Evolutionary conservation across 2,329 filamentous ascomycete species (phyloP), one percentile per base, ranked within the genome.

Genomic region (Penicillium psychrosexuale): DNA sequence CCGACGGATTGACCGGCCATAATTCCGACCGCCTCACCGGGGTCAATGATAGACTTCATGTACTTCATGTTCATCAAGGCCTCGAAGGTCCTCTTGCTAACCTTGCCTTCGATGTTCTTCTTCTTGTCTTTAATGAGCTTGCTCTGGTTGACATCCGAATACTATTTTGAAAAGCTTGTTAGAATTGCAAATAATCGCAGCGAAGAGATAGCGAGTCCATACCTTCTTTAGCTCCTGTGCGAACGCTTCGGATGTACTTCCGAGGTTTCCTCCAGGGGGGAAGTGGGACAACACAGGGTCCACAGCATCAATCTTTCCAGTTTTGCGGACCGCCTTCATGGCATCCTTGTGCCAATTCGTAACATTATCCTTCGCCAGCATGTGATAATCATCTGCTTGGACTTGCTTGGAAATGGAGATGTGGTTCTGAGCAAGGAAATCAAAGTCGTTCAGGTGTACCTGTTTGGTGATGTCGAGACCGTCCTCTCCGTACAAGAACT

Each of bases 401-500:
- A 96, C 82, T 59, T 90, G 85, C 36, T 90, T 83, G 59, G 90
- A 84, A 66, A 96, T 83, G 0, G 91, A 96, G 42, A 85, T 79
- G 64, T 93, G 84, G 70, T 99, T 99, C 69, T 90, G 83, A 3
- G 94, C 85, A 31, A 96, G 80, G 76, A 99, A 99, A 62, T 88
- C 87, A 73, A 97, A 97, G 69, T 97, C 87, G 37, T 82, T 86
- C 24, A 99, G 80, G 71, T 97, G 95, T 68, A 91, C 94, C 65
- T 96, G 90, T 74, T 97, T 97, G 2, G 90, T 90, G 47, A 96
- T 89, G 71, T 99, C 94, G 19, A 97, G 81, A 33, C 93, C 94
- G 68, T 99, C 94, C 72, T 99, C 94, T 57, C 94, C 94, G 69
- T 97, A 99, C 31, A 99, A 75, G 74, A 99, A 97, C 70, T 99